These are phyloP conservation scores for Leishmania arabica DNA, from an alignment of 208 protist genomes.

Conservation along the genomic window DNA sequence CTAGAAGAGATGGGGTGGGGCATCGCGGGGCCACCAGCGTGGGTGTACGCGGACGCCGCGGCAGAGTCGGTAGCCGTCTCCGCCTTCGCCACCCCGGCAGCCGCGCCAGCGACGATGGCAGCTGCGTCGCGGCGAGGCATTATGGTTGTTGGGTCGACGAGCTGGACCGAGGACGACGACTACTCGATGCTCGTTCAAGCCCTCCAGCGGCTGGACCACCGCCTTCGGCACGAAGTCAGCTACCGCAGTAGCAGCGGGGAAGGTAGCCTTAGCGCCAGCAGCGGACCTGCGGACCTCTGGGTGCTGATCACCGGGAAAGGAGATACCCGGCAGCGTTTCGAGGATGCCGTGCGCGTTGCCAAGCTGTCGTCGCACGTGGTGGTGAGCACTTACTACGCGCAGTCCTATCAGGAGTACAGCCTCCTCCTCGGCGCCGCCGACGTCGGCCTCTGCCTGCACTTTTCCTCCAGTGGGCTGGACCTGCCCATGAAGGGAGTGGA, in stretches of 20 bases:
- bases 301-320: conserved; percentile 87
- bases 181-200: conserved; percentile 94
- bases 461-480: conserved; percentile 94
- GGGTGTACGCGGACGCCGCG: conserved; percentile 47
- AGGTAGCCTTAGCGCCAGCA: neutral
- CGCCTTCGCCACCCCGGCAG: neutral
- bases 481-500: conserved; percentile 98
- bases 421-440: conserved; percentile 90
- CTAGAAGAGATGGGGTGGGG: conserved; percentile 45
- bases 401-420: conserved; percentile 94
- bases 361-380: conserved; percentile 64
- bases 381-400: conserved; percentile 92
- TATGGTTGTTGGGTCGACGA: conserved; percentile 93
- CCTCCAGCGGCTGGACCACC: conserved; percentile 79
- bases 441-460: conserved; percentile 95
- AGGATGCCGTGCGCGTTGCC: conserved; percentile 51
- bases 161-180: conserved; percentile 97
- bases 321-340: conserved; percentile 55
- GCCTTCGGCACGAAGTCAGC: conserved; percentile 39
- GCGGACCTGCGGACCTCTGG: conserved; percentile 47
- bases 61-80: neutral
- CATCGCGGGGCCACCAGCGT: conserved; percentile 60
- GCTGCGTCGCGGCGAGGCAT: conserved; percentile 31
- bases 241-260: conserved; percentile 28
- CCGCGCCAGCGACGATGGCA: conserved; percentile 3